These are phyloP conservation scores for Simmondsia chinensis DNA, from an alignment of 148 eudicot genomes.

Conservation along the genomic window DNA sequence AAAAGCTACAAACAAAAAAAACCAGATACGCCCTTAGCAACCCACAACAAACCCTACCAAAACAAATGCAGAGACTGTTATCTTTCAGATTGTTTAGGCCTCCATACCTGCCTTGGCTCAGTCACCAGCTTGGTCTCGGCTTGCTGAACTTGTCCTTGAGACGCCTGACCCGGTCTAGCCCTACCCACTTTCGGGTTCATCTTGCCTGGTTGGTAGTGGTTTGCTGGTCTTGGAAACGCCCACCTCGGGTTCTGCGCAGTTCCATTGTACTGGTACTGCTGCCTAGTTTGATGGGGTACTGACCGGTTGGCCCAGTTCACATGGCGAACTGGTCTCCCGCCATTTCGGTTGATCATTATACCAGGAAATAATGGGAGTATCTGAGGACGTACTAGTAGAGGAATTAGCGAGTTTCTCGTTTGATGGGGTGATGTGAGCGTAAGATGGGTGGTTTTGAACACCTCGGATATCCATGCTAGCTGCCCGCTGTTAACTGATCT, in stretches of 20 bases:
- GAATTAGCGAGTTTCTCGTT: slow-evolving; percentile 16
- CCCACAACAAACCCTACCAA: background rate
- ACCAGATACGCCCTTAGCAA: no score
- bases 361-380: slow-evolving; percentile 18
- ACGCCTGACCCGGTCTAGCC: slow-evolving; percentile 5
- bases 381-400: slow-evolving; percentile 28
- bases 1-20: no score
- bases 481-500: slow-evolving; percentile 39
- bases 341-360: slow-evolving; percentile 5
- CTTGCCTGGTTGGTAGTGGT: no score
- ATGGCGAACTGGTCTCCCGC: slow-evolving; percentile 11
- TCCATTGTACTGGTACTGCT: slow-evolving; percentile 11
- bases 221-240: slow-evolving; percentile 8
- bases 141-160: slow-evolving; percentile 13
- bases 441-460: slow-evolving; percentile 28
- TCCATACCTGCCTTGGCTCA: slow-evolving; percentile 23
- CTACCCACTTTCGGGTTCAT: no score
- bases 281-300: slow-evolving; percentile 11
- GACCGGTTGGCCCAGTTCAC: slow-evolving; percentile 7
- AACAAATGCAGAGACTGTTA: background rate
- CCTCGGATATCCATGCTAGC: slow-evolving; percentile 33
- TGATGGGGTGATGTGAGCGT: slow-evolving; percentile 26
- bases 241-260: no score
- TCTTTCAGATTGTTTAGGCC: slow-evolving; percentile 25
- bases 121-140: background rate